Conservation (phyloP, 352 stramenopile species). For the Phytopythium chamaehyphon region DNA sequence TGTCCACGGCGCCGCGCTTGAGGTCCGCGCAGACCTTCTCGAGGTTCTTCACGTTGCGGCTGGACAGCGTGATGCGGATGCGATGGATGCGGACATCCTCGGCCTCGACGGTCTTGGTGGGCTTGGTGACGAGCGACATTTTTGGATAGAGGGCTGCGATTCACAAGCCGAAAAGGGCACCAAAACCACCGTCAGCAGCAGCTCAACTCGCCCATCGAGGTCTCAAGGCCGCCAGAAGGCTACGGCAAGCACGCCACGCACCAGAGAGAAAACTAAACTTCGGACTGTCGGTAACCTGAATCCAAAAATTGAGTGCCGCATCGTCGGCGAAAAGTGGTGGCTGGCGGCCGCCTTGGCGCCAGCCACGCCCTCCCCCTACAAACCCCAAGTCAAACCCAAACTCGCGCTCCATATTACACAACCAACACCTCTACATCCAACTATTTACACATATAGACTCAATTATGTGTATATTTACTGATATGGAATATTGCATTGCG, state of each 20-base stretch:
- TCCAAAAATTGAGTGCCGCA: conserved; percentile 51
- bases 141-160: conserved; percentile 80
- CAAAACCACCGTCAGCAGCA: conserved; percentile 1
- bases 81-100: conserved; percentile 90
- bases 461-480: no score
- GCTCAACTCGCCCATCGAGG: background rate
- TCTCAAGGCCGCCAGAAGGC: background rate
- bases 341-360: conserved; percentile 8
- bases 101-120: conserved; percentile 78
- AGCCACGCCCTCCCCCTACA: conserved; percentile 8
- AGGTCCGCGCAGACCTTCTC: conserved; percentile 99
- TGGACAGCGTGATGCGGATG: conserved; percentile 99
- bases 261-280: conserved; percentile 57
- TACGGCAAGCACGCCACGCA: conserved; percentile 27
- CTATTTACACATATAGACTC: no score
- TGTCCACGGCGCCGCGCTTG: conserved; percentile 97
- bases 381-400: no score
- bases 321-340: conserved; percentile 1
- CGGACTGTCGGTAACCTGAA: conserved; percentile 90
- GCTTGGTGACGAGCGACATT: conserved; percentile 87
- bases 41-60: conserved; percentile 98
- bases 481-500: no score
- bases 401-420: no score
- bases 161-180: background rate
- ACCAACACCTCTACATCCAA: no score